A percentile compares a stretch with the other conserved stretches of the same genome.
Conservation (phyloP, 148 eudicot species). For the Arbutus unedo region DNA sequence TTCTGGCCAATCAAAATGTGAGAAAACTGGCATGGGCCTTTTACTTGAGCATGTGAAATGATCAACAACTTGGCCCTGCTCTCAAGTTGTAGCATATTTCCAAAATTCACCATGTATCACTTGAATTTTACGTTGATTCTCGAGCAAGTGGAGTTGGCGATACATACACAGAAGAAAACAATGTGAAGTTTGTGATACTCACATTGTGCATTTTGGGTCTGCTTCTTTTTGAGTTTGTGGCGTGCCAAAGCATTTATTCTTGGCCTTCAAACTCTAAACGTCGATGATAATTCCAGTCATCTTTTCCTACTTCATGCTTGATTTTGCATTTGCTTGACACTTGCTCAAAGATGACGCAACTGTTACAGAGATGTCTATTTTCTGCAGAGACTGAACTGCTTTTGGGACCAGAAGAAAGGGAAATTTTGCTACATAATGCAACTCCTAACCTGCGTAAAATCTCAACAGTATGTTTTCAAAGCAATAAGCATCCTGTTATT, state of each 20-base stretch:
- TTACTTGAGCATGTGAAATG: too few species aligned
- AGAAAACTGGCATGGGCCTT: too few species aligned
- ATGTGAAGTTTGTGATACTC: background rate
- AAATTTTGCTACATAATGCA: conserved; percentile 54
- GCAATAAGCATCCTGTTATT: background rate
- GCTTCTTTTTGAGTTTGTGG: conserved; percentile 1
- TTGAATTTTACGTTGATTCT: too few species aligned
- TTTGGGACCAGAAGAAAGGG: conserved; percentile 69
- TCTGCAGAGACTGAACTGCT: conserved; percentile 69
- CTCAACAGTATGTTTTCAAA: conserved; percentile 63
- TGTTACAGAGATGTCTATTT: conserved; percentile 8
- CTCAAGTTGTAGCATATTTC: too few species aligned
- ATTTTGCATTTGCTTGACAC: background rate
- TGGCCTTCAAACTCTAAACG: background rate
- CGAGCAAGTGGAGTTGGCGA: too few species aligned
- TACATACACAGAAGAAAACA: too few species aligned
- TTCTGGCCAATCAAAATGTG: too few species aligned
- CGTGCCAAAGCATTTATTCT: background rate
- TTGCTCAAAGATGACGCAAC: background rate
- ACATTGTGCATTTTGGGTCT: background rate
- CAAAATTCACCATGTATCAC: too few species aligned
- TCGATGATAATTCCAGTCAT: background rate
- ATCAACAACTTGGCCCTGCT: too few species aligned
- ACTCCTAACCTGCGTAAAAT: conserved; percentile 59
- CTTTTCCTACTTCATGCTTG: background rate